Evolutionary conservation across 768 basidiomycete species (phyloP).

Genomic region (Trametes maxima): DNA sequence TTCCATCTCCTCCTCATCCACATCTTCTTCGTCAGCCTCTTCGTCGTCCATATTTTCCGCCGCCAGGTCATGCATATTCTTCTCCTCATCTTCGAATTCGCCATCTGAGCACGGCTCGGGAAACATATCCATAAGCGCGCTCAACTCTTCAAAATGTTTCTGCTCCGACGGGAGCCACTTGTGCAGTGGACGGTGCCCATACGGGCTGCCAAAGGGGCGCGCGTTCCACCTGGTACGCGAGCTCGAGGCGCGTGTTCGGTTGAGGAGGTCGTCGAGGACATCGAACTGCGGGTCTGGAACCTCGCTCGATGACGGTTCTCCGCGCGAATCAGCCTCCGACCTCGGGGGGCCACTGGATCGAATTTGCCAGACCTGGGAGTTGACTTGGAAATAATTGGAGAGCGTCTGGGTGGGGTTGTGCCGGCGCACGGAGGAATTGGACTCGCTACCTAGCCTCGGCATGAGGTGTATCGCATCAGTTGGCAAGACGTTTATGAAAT

Average conservation of each 20-base stretch:
- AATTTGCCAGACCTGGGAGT: constrained; percentile 12
- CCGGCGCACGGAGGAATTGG: constrained; percentile 19
- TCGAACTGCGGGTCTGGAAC: constrained; percentile 5
- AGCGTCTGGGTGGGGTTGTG: constrained; percentile 14
- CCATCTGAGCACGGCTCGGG: constrained; percentile 8
- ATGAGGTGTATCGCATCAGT: constrained; percentile 9
- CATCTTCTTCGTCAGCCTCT: neutral
- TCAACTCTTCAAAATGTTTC: constrained; percentile 11
- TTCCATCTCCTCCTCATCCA: neutral
- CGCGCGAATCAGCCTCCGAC: neutral
- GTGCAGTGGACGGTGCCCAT: constrained; percentile 11
- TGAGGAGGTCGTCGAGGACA: constrained; percentile 2
- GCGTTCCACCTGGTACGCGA: constrained; percentile 21
- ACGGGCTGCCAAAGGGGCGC: constrained; percentile 15
- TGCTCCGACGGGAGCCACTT: constrained; percentile 6
- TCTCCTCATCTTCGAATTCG: constrained; percentile 4
- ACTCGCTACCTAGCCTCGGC: constrained; percentile 18
- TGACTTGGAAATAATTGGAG: constrained; percentile 12
- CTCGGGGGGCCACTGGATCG: neutral
- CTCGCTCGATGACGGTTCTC: neutral
- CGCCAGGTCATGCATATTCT: neutral
- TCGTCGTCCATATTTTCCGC: constrained; percentile 1
- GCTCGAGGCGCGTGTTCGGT: constrained; percentile 6
- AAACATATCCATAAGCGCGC: constrained; percentile 13
- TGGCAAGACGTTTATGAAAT: neutral